Evolutionary conservation across 768 basidiomycete species (phyloP).

Genomic region (Phlebiopsis gigantea): DNA sequence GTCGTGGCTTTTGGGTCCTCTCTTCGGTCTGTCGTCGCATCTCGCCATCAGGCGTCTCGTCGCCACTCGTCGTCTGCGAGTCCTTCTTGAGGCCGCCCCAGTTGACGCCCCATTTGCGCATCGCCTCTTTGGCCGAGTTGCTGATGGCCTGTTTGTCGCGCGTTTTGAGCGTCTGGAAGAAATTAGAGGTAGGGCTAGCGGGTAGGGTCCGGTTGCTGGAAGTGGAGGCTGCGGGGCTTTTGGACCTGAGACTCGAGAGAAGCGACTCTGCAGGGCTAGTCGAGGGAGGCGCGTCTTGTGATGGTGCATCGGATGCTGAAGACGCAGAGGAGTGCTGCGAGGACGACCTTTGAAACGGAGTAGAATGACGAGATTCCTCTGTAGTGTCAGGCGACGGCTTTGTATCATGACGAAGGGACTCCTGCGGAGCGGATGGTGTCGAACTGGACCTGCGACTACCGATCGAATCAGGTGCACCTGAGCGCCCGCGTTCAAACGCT

Average conservation of each 20-base stretch:
- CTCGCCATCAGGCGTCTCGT: constrained; percentile 29
- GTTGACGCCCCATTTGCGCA: constrained; percentile 89
- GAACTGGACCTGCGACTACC: constrained; percentile 8
- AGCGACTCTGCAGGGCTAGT: constrained; percentile 30
- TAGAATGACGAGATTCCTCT: background rate
- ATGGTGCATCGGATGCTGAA: constrained; percentile 25
- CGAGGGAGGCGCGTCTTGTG: constrained; percentile 33
- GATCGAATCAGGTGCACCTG: constrained; percentile 25
- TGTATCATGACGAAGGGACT: background rate
- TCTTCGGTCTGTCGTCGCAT: constrained; percentile 17
- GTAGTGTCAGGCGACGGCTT: background rate
- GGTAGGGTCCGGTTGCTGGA: constrained; percentile 26
- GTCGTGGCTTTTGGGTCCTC: constrained; percentile 36
- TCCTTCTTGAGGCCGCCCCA: constrained; percentile 68
- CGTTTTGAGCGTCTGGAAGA: constrained; percentile 76
- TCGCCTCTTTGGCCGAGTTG: constrained; percentile 80
- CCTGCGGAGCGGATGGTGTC: background rate
- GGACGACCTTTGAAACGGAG: constrained; percentile 30
- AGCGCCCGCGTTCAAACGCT: constrained; percentile 32
- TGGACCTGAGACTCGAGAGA: constrained; percentile 14
- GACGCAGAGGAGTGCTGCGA: constrained; percentile 38
- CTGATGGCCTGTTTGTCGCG: constrained; percentile 86
- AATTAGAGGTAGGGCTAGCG: constrained; percentile 48
- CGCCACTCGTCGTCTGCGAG: constrained; percentile 5
- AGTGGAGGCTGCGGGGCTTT: constrained; percentile 14